phyloP scores from a whole-genome alignment of 2,329 filamentous ascomycete species.

The Paracorniculantispora psalliotae region DNA sequence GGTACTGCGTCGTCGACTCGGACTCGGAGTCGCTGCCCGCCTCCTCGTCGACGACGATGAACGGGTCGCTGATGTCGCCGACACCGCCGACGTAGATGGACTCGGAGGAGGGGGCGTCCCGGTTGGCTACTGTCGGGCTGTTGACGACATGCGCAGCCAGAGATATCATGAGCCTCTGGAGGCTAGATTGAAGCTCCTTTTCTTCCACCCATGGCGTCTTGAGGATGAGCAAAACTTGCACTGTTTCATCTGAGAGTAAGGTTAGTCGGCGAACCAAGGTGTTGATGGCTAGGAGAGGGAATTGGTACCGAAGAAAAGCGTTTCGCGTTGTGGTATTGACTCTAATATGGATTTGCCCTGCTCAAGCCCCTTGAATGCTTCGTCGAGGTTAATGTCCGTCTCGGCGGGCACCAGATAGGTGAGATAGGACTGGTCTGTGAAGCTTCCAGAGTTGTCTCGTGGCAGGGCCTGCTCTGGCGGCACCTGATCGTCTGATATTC shows the following conservation, averaged over 20 bases:
- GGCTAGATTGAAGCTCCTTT: constrained; percentile 49
- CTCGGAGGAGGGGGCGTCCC: constrained; percentile 43
- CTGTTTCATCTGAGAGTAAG: constrained; percentile 62
- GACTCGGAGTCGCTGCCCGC: constrained; percentile 22
- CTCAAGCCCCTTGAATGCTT: constrained; percentile 40
- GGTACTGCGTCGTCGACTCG: constrained; percentile 29
- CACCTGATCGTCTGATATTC: background rate
- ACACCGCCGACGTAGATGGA: constrained; percentile 54
- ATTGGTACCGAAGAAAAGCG: constrained; percentile 65
- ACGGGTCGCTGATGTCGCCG: constrained; percentile 44
- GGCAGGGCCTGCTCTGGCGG: background rate
- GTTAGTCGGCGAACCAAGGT: constrained; percentile 33
- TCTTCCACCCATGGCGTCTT: constrained; percentile 58
- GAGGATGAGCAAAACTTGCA: constrained; percentile 64
- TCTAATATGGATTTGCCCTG: constrained; percentile 46
- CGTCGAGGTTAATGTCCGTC: constrained; percentile 50
- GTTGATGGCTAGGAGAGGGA: constrained; percentile 15
- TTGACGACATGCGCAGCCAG: constrained; percentile 64
- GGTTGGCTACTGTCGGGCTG: constrained; percentile 43
- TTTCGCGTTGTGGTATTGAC: constrained; percentile 56
- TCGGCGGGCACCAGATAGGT: constrained; percentile 56
- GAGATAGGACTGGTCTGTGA: constrained; percentile 55
- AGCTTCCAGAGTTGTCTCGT: constrained; percentile 25
- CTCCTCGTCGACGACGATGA: constrained; percentile 44
- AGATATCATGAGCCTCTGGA: constrained; percentile 59